phyloP scores from a whole-genome alignment of 169 alveolate species.

The Besnoitia besnoiti region DNA sequence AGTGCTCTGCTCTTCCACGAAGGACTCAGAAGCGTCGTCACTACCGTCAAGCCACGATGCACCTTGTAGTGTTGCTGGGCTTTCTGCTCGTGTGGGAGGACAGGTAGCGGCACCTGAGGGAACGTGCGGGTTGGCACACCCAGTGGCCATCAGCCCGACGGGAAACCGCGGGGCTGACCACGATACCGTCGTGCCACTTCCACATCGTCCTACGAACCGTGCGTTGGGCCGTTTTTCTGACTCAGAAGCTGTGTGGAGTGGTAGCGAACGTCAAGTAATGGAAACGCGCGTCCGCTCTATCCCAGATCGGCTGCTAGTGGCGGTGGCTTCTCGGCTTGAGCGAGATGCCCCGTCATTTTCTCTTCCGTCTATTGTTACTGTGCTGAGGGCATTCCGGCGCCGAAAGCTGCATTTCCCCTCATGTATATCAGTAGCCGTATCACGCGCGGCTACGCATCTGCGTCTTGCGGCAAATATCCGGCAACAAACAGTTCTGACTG shows the following conservation, averaged over 20 bases:
- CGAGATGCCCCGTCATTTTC: slow-evolving; percentile 12
- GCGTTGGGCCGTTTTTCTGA: no score
- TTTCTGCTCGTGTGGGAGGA: no score
- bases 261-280: no score
- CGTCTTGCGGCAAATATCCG: slow-evolving; percentile 34
- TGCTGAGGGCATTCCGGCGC: slow-evolving; percentile 35
- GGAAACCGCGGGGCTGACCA: no score
- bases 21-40: background rate
- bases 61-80: no score
- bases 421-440: background rate
- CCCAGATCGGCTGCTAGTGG: slow-evolving; percentile 16
- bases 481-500: slow-evolving; percentile 46
- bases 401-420: slow-evolving; percentile 43
- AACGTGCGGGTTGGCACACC: no score
- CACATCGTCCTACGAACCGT: no score
- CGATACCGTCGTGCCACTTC: no score
- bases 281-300: no score
- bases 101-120: no score
- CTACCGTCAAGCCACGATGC: background rate
- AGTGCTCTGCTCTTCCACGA: background rate
- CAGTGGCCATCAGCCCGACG: no score
- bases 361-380: background rate
- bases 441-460: slow-evolving; percentile 52
- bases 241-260: no score
- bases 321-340: slow-evolving; percentile 17